Evolutionary conservation across 169 alveolate genomes (phyloP).

Genomic region (Plasmodium vivax): DNA sequence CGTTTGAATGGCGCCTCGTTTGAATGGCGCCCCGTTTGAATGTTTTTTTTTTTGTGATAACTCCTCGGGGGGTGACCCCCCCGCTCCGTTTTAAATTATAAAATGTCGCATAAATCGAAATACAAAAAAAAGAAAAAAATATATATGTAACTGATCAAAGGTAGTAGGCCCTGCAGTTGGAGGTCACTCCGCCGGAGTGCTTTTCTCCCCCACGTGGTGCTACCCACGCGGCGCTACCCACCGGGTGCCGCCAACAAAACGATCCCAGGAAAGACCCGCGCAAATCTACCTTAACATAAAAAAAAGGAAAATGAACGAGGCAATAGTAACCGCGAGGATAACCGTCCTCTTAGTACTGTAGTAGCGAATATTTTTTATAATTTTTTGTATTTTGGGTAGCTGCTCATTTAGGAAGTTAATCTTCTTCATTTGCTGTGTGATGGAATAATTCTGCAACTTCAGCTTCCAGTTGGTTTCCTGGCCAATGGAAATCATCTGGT

Average conservation of each 20-base stretch:
- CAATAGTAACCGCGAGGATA: constrained; percentile 22
- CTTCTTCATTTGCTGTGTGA: constrained; percentile 49
- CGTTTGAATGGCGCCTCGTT: not conserved
- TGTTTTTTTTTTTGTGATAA: not conserved
- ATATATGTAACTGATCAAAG: not conserved
- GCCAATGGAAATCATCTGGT: constrained; percentile 41
- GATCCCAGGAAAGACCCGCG: not conserved
- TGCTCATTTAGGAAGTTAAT: constrained; percentile 9
- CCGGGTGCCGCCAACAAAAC: not conserved
- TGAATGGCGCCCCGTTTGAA: not conserved
- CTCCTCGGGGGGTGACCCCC: not conserved
- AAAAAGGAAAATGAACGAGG: constrained; percentile 55
- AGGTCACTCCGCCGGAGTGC: not conserved
- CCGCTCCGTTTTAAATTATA: not conserved
- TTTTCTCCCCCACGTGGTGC: not conserved
- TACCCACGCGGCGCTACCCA: no score
- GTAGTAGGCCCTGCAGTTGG: not conserved
- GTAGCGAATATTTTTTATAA: constrained; percentile 47
- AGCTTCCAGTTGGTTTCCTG: constrained; percentile 18
- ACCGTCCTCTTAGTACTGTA: constrained; percentile 15
- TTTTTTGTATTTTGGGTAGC: constrained; percentile 59
- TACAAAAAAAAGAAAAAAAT: not conserved
- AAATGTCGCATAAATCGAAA: not conserved
- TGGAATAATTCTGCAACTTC: constrained; percentile 33
- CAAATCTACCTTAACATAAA: constrained; percentile 34